phyloP scores from a whole-genome alignment of 169 alveolate species.

The Plasmodium relictum region DNA sequence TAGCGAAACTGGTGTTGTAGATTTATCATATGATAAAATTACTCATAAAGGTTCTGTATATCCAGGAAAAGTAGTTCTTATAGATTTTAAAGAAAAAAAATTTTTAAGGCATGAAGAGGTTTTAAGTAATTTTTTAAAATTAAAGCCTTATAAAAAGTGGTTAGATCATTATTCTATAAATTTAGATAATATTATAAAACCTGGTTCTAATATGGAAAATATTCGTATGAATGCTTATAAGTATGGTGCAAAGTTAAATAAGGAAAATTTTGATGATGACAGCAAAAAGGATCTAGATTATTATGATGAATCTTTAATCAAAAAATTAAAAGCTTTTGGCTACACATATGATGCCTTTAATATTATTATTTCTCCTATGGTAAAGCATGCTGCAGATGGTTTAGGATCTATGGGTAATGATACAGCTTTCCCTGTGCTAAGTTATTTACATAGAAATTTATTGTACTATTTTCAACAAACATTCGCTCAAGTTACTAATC shows the following conservation, averaged over 20 bases:
- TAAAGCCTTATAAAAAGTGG: constrained; percentile 72
- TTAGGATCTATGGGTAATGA: constrained; percentile 80
- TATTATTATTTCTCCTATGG: constrained; percentile 76
- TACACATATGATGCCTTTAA: constrained; percentile 78
- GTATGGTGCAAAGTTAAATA: constrained; percentile 48
- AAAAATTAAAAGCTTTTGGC: constrained; percentile 78
- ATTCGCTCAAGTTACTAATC: constrained; percentile 86
- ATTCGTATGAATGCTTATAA: constrained; percentile 78
- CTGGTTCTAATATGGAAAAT: constrained; percentile 74
- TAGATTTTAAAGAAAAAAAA: constrained; percentile 80
- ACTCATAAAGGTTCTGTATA: constrained; percentile 82
- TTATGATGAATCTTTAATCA: constrained; percentile 66
- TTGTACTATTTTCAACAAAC: constrained; percentile 85
- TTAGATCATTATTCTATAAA: constrained; percentile 76
- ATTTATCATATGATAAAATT: constrained; percentile 72
- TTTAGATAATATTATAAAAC: constrained; percentile 68
- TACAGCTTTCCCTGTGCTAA: constrained; percentile 79
- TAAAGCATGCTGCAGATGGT: constrained; percentile 76
- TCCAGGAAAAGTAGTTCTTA: constrained; percentile 84
- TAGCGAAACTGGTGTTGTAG: constrained; percentile 86
- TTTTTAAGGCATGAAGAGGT: constrained; percentile 74
- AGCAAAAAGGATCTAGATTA: constrained; percentile 32
- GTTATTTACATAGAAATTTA: constrained; percentile 78
- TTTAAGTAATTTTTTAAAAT: constrained; percentile 53
- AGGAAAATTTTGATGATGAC: constrained; percentile 18